Evolutionary conservation across 345 rosid genomes (phyloP), one percentile per base, ranked within the genome.

Genomic region (Hibiscus syriacus): DNA sequence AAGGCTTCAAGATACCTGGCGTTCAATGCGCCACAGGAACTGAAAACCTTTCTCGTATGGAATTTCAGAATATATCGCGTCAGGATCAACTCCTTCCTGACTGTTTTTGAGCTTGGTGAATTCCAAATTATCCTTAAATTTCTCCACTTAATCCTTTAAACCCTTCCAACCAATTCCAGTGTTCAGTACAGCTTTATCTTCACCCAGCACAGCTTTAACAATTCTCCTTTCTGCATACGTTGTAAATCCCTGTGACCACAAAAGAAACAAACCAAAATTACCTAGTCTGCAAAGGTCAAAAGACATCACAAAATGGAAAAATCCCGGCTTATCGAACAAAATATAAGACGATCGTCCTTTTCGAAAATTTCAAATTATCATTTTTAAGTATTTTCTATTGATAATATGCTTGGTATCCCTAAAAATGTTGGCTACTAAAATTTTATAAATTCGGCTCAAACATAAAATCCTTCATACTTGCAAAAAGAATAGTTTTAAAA

Each of bases 41-140:
- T 90, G 99, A 71, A 94, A 94, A 27, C 96, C 97, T 58, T 94
- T 94, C 79, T 94, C 96, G 10, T 89, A 94, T 0, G 99, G 97
- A 62, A 94, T 88, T 80, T 78, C 76, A 16, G 98, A 93, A 59
- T 90, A 87, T 10, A 90, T 82, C 69, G 74, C 77, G 71, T 93
- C 98, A 0, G 98, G 98, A 64, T 93, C 86, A 59, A 89, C 87
- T 30, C 90, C 91, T 74, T 86, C 86, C 78, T 89, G 96, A 2
- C 82, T 87, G 54, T 84, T 93, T 80, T 81, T 87, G 64, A 93
- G 92, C 79, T 86, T 90, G 6, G 98, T 93, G 56, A 78, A 89
- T 79, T 93, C 94, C 82, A 85, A 4, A 79, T 89, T 87, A 75
- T 93, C 96, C 82, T 84, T 89, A 69, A 93, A 93, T 58, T 96